These are phyloP conservation scores for Teunomyces barrocoloradensis DNA, from an alignment of 805 yeast genomes.

Conservation along the genomic window DNA sequence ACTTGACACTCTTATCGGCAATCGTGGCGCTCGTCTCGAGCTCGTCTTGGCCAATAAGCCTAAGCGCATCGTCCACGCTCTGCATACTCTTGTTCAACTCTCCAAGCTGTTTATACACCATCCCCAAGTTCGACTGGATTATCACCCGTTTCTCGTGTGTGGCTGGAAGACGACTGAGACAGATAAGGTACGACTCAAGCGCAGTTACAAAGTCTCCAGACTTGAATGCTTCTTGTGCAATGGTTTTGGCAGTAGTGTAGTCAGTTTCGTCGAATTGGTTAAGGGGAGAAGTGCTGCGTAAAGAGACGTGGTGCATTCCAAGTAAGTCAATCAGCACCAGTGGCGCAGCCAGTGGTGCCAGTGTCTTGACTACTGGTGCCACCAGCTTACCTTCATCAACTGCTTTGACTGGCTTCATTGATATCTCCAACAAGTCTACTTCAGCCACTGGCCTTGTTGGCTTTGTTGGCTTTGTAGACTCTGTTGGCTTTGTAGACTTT, in stretches of 20 bases:
- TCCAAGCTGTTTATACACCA: constrained; percentile 12
- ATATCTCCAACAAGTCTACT: too few species aligned
- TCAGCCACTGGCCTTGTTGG: too few species aligned
- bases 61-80: constrained; percentile 45
- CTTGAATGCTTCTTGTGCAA: constrained; percentile 63
- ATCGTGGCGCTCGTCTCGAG: constrained; percentile 27
- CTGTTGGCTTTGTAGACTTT: neutral
- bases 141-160: constrained; percentile 66
- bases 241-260: constrained; percentile 48
- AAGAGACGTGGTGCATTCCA: constrained; percentile 18
- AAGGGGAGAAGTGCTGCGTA: constrained; percentile 19
- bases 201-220: constrained; percentile 83
- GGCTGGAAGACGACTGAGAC: constrained; percentile 51
- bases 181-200: constrained; percentile 52
- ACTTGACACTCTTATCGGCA: constrained; percentile 54
- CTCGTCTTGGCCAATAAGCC: constrained; percentile 28
- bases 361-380: too few species aligned
- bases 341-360: neutral
- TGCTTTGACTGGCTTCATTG: too few species aligned
- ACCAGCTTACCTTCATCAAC: too few species aligned
- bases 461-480: neutral
- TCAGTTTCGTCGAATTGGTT: constrained; percentile 40
- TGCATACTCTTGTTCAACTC: constrained; percentile 12
- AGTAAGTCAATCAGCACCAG: constrained; percentile 18
- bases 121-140: constrained; percentile 72